Evolutionary conservation across 2,329 filamentous ascomycete genomes (phyloP).

Genomic region (Cercospora beticola): DNA sequence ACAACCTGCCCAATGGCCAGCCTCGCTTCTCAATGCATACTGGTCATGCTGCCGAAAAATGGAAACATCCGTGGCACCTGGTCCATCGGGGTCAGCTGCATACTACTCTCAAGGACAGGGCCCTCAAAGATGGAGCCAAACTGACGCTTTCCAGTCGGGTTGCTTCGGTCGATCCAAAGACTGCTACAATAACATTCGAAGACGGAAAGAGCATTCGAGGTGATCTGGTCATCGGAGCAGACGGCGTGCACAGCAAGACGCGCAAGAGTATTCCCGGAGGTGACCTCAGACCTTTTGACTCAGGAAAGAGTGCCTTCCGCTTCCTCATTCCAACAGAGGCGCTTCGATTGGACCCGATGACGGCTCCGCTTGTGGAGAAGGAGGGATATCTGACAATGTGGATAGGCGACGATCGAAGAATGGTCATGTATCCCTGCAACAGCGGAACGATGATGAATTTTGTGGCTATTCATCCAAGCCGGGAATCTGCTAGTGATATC

Average conservation of each 20-base stretch:
- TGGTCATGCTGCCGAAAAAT: conserved; percentile 23
- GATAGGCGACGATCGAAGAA: conserved; percentile 44
- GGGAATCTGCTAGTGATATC: conserved; percentile 23
- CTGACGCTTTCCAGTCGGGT: conserved; percentile 25
- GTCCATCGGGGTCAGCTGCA: conserved; percentile 35
- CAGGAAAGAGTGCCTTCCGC: conserved; percentile 58
- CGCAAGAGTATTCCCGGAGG: conserved; percentile 25
- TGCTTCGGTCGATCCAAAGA: conserved; percentile 12
- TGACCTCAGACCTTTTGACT: conserved; percentile 30
- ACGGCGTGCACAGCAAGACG: conserved; percentile 33
- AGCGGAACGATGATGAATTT: conserved; percentile 51
- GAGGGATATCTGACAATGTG: conserved; percentile 45
- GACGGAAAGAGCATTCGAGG: conserved; percentile 29
- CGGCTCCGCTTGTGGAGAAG: conserved; percentile 37
- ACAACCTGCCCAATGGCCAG: conserved; percentile 21
- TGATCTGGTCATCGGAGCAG: conserved; percentile 37
- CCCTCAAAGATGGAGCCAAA: conserved; percentile 24
- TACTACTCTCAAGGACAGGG: conserved; percentile 29
- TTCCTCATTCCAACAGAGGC: conserved; percentile 54
- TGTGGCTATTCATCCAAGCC: conserved; percentile 44
- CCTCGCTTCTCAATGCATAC: conserved; percentile 17
- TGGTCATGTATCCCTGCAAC: conserved; percentile 50
- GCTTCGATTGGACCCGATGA: conserved; percentile 44
- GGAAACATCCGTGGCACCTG: conserved; percentile 32
- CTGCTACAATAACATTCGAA: conserved; percentile 23